Evolutionary conservation across 176 grass and related monocot genomes (phyloP).

Genomic region (Avena insularis): DNA sequence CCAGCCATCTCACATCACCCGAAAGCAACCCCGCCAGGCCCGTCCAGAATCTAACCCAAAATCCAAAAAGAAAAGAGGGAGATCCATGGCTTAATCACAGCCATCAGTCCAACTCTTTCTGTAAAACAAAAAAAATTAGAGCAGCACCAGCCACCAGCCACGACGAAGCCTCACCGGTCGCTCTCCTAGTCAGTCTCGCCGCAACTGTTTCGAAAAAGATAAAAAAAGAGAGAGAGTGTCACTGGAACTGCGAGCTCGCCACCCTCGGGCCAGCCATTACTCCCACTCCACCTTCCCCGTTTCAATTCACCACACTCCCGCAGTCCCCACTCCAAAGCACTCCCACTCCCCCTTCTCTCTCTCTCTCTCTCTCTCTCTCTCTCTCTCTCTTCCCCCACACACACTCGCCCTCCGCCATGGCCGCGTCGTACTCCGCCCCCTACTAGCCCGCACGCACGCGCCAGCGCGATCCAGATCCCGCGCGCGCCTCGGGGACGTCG

Average conservation of each 20-base stretch:
- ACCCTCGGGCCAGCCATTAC: conserved; percentile 32
- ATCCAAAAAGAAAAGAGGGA: neutral
- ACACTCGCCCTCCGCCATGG: conserved; percentile 32
- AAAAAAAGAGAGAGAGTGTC: neutral
- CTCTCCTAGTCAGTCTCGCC: neutral
- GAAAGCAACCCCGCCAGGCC: neutral
- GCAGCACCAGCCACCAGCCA: neutral
- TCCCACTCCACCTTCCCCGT: conserved; percentile 39
- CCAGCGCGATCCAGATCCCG: conserved; percentile 44
- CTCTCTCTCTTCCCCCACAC: neutral
- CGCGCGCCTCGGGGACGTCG: conserved; percentile 30
- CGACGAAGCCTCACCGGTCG: neutral
- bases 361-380: neutral
- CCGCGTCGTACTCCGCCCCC: conserved; percentile 26
- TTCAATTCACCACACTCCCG: conserved; percentile 48
- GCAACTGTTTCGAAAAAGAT: neutral
- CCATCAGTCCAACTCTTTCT: neutral
- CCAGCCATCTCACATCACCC: neutral
- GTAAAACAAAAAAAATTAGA: neutral
- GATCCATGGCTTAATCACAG: conserved; percentile 5
- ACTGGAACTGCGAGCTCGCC: neutral
- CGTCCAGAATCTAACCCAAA: conserved; percentile 8
- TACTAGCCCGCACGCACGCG: conserved; percentile 12
- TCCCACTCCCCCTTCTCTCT: neutral
- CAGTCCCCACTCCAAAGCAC: conserved; percentile 30